Evolutionary conservation across 2,329 filamentous ascomycete species (phyloP).

Genomic region (Albophoma yamanashiensis): DNA sequence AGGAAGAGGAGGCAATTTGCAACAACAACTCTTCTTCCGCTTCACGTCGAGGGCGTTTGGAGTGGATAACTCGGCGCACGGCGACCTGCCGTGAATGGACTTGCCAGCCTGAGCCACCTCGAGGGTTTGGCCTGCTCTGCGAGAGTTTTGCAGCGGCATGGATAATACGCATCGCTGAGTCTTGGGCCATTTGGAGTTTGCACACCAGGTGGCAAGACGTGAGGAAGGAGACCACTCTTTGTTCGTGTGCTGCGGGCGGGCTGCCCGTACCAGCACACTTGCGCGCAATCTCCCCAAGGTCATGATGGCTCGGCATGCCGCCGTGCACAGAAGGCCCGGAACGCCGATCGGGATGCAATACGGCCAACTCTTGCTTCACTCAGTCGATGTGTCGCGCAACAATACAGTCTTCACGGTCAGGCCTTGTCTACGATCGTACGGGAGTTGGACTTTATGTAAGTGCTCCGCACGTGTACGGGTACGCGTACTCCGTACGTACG

Average conservation of each 20-base stretch:
- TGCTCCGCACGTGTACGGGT: no score
- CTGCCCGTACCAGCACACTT: no score
- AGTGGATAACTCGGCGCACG: neutral
- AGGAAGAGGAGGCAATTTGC: neutral
- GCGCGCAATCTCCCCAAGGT: no score
- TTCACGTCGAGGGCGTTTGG: neutral
- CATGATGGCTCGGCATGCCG: no score
- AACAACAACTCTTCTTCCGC: neutral
- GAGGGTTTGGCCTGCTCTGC: neutral
- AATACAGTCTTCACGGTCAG: neutral
- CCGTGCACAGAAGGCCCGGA: no score
- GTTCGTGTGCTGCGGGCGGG: neutral
- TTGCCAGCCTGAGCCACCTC: neutral
- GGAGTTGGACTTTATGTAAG: no score
- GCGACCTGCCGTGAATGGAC: neutral
- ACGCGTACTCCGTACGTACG: no score
- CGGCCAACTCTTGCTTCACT: neutral
- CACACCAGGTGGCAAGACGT: neutral
- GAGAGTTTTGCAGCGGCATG: neutral
- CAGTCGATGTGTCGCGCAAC: neutral
- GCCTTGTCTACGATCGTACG: neutral
- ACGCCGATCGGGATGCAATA: neutral
- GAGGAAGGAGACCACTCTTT: neutral
- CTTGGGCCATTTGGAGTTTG: neutral
- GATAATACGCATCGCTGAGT: neutral